Percentiles rank a stretch among this genome's conserved stretches.
Conservation (phyloP, 1,139 yeast species). For the Blastobotrys ciferrii region DNA sequence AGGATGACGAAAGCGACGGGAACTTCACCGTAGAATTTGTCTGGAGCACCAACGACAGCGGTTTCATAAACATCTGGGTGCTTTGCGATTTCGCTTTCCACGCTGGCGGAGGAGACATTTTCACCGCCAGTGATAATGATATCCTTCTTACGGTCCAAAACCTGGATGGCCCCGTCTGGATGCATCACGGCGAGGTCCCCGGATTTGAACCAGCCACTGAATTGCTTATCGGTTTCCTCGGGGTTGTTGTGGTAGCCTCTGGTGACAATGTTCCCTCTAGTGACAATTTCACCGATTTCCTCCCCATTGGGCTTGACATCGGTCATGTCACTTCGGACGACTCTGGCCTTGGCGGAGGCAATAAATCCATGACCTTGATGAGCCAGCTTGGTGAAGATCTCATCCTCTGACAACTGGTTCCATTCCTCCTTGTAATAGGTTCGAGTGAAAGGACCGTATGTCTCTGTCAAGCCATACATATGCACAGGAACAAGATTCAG, state of each 20-base stretch:
- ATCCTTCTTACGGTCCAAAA: constrained; percentile 75
- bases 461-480: constrained; percentile 71
- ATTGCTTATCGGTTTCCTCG: constrained; percentile 50
- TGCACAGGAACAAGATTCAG: constrained; percentile 45
- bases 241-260: constrained; percentile 58
- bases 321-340: constrained; percentile 47
- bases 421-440: constrained; percentile 37
- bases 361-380: constrained; percentile 40
- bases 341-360: constrained; percentile 41
- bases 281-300: constrained; percentile 39
- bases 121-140: constrained; percentile 83
- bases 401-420: constrained; percentile 30
- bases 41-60: constrained; percentile 41
- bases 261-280: constrained; percentile 50
- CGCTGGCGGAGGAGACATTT: constrained; percentile 74
- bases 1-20: constrained; percentile 38
- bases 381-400: constrained; percentile 33
- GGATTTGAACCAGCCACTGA: constrained; percentile 76
- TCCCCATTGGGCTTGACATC: constrained; percentile 47
- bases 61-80: constrained; percentile 37
- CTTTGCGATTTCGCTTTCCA: constrained; percentile 61
- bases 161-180: constrained; percentile 54
- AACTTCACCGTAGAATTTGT: constrained; percentile 38
- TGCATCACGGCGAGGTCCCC: constrained; percentile 72
- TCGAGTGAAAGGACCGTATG: constrained; percentile 41